Conservation (phyloP, 1,284 basidiomycete species). For the Hymenochaete sp. region DNA sequence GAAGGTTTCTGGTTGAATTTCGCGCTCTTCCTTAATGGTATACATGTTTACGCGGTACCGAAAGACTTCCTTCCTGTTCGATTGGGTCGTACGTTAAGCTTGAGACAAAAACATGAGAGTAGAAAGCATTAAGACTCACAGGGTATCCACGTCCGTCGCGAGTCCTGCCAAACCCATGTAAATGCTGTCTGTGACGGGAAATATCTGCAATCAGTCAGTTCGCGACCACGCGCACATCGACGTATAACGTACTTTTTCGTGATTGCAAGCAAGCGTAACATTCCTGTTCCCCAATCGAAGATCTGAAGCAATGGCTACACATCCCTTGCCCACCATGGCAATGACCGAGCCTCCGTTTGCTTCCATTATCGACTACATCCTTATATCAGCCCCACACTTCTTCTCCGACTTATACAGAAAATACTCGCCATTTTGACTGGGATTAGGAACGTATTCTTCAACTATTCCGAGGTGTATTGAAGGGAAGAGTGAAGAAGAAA, state of each 20-base stretch:
- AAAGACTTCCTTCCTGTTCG: constrained; percentile 71
- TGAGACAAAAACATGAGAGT: background rate
- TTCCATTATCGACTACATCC: constrained; percentile 69
- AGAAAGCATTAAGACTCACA: constrained; percentile 57
- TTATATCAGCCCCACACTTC: too few relatives aligned
- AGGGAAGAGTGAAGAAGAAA: too few relatives aligned
- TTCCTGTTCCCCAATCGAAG: constrained; percentile 88
- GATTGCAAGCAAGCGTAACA: constrained; percentile 84
- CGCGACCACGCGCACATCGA: background rate
- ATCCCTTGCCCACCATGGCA: constrained; percentile 98
- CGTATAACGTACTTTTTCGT: constrained; percentile 71
- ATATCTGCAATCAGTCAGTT: constrained; percentile 57
- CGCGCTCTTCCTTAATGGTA: constrained; percentile 97
- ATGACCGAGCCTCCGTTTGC: constrained; percentile 95
- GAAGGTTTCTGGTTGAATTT: constrained; percentile 95
- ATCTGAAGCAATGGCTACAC: constrained; percentile 97
- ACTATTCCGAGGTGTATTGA: too few relatives aligned
- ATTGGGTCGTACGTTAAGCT: background rate
- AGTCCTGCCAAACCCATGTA: constrained; percentile 91
- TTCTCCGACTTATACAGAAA: too few relatives aligned
- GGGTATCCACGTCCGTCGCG: constrained; percentile 86
- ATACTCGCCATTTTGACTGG: too few relatives aligned
- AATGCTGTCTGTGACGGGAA: constrained; percentile 88
- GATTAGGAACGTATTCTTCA: too few relatives aligned
- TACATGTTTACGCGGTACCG: constrained; percentile 98